These are phyloP conservation scores for Alternaria infectoria DNA, from an alignment of 2,329 filamentous ascomycete genomes.

Conservation along the genomic window DNA sequence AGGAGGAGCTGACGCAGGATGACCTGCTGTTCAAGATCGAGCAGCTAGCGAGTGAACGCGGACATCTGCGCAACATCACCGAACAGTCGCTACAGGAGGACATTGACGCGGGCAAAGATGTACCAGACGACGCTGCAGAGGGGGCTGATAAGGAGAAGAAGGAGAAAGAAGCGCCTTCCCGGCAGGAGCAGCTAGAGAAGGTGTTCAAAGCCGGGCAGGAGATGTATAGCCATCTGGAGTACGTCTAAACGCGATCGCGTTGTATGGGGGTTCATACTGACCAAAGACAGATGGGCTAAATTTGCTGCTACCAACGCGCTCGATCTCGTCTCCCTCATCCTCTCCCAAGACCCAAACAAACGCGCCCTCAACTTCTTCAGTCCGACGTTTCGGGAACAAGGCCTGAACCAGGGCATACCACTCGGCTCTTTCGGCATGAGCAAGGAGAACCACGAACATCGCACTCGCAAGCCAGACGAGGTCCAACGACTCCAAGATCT, in stretches of 20 bases:
- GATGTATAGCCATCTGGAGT: conserved; percentile 52
- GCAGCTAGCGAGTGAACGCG: conserved; percentile 78
- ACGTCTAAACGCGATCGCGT: conserved; percentile 56
- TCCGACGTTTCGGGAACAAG: conserved; percentile 31
- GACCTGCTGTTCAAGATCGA: conserved; percentile 73
- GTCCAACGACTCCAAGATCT: conserved; percentile 41
- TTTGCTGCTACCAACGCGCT: conserved; percentile 42
- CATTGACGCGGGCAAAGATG: conserved; percentile 58
- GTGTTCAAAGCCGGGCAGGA: conserved; percentile 49
- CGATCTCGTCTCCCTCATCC: conserved; percentile 40
- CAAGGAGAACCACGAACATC: conserved; percentile 27
- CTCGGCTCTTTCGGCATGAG: conserved; percentile 39
- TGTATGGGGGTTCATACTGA: conserved; percentile 44
- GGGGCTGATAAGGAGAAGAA: conserved; percentile 53
- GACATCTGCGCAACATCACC: conserved; percentile 80
- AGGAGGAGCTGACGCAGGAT: conserved; percentile 58
- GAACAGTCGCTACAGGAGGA: conserved; percentile 75
- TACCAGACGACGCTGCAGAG: conserved; percentile 48
- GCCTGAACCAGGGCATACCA: conserved; percentile 44
- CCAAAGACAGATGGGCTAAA: conserved; percentile 32
- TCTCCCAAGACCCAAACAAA: conserved; percentile 39
- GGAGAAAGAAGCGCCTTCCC: conserved; percentile 44
- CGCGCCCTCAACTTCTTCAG: conserved; percentile 36
- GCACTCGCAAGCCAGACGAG: conserved; percentile 27
- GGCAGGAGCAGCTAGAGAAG: conserved; percentile 47